Evolutionary conservation across 345 rosid genomes (phyloP).

Genomic region (Heritiera fomes): DNA sequence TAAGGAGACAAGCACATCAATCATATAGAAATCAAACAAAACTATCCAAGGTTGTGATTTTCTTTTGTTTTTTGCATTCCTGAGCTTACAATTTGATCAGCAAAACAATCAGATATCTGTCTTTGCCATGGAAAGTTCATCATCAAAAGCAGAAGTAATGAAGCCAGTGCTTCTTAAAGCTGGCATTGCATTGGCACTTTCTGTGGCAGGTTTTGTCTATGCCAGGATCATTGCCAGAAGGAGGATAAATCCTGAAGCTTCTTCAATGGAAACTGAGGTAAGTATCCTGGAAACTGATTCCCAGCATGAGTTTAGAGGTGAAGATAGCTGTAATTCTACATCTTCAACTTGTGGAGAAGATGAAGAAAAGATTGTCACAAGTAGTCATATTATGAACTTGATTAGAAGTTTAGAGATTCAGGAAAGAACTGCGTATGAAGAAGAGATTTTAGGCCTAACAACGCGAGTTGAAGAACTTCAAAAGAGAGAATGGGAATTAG

Average conservation of each 20-base stretch:
- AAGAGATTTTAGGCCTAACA: slow-evolving; percentile 41
- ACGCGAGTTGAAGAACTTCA: slow-evolving; percentile 46
- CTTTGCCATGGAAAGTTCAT: slow-evolving; percentile 40
- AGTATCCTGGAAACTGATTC: slow-evolving; percentile 25
- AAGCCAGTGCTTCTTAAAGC: slow-evolving; percentile 68
- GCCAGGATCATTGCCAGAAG: slow-evolving; percentile 48
- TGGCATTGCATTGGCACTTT: slow-evolving; percentile 59
- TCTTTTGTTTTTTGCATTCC: neutral
- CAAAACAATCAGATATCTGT: slow-evolving; percentile 7
- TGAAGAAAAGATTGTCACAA: slow-evolving; percentile 24
- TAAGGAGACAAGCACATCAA: neutral
- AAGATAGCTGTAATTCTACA: slow-evolving; percentile 17
- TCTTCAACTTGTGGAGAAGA: slow-evolving; percentile 28
- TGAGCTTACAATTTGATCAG: slow-evolving; percentile 15
- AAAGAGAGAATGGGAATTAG: slow-evolving; percentile 47
- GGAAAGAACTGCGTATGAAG: slow-evolving; percentile 17
- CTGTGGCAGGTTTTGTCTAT: slow-evolving; percentile 59
- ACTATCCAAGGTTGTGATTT: slow-evolving; percentile 3
- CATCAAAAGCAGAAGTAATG: slow-evolving; percentile 40
- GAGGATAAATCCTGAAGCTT: slow-evolving; percentile 23
- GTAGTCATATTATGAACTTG: slow-evolving; percentile 12
- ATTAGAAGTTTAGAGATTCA: slow-evolving; percentile 17
- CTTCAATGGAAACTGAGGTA: slow-evolving; percentile 27
- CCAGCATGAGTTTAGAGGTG: slow-evolving; percentile 21
- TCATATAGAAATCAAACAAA: slow-evolving; percentile 19